Evolutionary conservation across 192 early-diverging fungal species (phyloP), one percentile per base, ranked within the genome.

Genomic region (Coemansia sp.): DNA sequence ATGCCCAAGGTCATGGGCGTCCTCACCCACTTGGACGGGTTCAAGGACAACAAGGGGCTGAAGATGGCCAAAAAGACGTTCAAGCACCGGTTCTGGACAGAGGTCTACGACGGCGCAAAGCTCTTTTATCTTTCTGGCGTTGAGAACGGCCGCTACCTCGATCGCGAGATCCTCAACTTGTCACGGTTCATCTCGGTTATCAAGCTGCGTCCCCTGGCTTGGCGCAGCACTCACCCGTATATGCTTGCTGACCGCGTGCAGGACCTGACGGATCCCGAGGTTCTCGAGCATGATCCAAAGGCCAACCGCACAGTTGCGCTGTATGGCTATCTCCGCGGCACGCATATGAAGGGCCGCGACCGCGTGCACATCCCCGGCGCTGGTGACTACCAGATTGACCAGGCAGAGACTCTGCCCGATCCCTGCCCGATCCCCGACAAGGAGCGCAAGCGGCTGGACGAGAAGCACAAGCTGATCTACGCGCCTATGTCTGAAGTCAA

Each of bases 81-180:
- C 56, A 99, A 99, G 86, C 94, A 96, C 39, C 89, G 97, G 66
- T 99, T 99, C 83, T 99, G 97, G 97, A 97, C 97, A n/a, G 97
- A 99, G 69, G 97, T 98, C 56, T 97, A 99, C 72, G 91, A 99
- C 62, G 97, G 97, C 18, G 97, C 97, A 54, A 99, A 99, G 79
- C 81, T 99, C 14, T 99, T 99, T 62, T 98, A 98, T 64, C 81
- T 99, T n/a, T 93, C 93, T 4, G 95, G 97, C 22, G 82, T 98
- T 19, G 91, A 97, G 75, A 94, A 97, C 65, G 94, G 93, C 33
- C 85, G 87, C 35, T 99, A 99, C 70, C 84, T 91, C 24, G 94
- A 96, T 65, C 89, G 87, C 65, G 97, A 99, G 68, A 86, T 98
- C 57, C 74, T 93, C 67, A 99, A 99, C 72, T 65, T 99, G 35